Conservation (phyloP, 1,284 basidiomycete species). For the Cutaneotrichosporon curvatum region DNA sequence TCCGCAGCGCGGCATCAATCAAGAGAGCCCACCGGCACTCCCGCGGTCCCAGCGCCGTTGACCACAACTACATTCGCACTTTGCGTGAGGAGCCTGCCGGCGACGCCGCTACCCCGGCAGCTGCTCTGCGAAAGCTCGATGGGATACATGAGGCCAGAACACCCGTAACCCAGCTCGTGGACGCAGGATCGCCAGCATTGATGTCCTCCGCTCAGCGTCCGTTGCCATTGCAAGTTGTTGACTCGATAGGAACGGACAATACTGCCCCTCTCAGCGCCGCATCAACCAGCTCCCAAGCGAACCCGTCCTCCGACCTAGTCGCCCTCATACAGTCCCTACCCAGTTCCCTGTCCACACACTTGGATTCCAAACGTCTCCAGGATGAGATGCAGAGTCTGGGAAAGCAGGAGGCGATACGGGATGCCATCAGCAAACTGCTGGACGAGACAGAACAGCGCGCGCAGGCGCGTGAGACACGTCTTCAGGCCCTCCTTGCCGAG, state of each 20-base stretch:
- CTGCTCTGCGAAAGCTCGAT: conserved; percentile 8
- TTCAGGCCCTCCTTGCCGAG: conserved; percentile 13
- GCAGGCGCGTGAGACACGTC: conserved; percentile 11
- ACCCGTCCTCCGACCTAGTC: too few species aligned
- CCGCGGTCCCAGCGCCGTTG: background rate
- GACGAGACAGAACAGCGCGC: conserved; percentile 12
- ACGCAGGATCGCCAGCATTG: too few species aligned
- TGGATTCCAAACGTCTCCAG: background rate
- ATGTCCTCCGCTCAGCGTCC: too few species aligned
- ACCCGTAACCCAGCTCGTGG: too few species aligned
- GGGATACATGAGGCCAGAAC: conserved; percentile 1
- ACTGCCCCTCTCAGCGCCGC: too few species aligned
- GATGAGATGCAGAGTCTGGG: conserved; percentile 2
- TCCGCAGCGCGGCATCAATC: background rate
- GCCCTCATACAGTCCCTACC: conserved; percentile 6
- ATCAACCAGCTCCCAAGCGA: too few species aligned
- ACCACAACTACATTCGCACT: background rate
- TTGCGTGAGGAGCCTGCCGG: background rate
- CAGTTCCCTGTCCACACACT: background rate
- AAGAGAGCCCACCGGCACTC: conserved; percentile 9
- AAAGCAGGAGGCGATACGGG: conserved; percentile 3
- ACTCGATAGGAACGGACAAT: too few species aligned
- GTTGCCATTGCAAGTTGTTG: too few species aligned
- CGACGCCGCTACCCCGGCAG: conserved; percentile 2
- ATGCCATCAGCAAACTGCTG: conserved; percentile 8